These are phyloP conservation scores for Medicago lupulina DNA, from an alignment of 306 rosid genomes.

Conservation along the genomic window DNA sequence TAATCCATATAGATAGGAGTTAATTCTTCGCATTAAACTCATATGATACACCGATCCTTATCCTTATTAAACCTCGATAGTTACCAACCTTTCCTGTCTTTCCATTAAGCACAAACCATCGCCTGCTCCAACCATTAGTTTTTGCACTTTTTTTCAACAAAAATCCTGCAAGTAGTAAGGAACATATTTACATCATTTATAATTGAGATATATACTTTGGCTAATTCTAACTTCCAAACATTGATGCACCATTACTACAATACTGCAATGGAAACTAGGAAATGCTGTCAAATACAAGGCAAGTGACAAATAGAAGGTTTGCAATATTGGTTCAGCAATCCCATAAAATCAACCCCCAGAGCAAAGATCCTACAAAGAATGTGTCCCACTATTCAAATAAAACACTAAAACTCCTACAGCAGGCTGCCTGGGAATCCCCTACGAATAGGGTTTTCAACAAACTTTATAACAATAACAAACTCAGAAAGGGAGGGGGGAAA, in stretches of 20 bases:
- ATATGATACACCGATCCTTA: constrained; percentile 3
- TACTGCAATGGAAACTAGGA: background rate
- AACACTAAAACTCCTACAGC: too few relatives aligned
- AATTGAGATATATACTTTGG: constrained; percentile 1
- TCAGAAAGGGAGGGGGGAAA: too few relatives aligned
- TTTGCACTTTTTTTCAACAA: constrained; percentile 87
- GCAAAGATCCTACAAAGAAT: too few relatives aligned
- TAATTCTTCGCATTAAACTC: background rate
- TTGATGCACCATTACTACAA: background rate
- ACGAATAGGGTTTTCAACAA: too few relatives aligned
- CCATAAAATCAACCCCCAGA: too few relatives aligned
- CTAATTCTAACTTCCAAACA: constrained; percentile 26
- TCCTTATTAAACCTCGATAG: constrained; percentile 8
- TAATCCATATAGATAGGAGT: constrained; percentile 7
- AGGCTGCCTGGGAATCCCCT: too few relatives aligned
- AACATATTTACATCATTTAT: constrained; percentile 14
- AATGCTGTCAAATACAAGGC: background rate
- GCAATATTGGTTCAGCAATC: too few relatives aligned
- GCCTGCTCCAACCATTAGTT: constrained; percentile 91
- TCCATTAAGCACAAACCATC: constrained; percentile 97
- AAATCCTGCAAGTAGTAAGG: constrained; percentile 63
- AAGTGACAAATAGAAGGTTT: too few relatives aligned
- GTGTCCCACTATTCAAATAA: too few relatives aligned
- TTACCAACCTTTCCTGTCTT: constrained; percentile 92
- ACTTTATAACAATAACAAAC: too few relatives aligned